Evolutionary conservation across 192 early-diverging fungal species (phyloP).

Genomic region (Coemansia sp.): DNA sequence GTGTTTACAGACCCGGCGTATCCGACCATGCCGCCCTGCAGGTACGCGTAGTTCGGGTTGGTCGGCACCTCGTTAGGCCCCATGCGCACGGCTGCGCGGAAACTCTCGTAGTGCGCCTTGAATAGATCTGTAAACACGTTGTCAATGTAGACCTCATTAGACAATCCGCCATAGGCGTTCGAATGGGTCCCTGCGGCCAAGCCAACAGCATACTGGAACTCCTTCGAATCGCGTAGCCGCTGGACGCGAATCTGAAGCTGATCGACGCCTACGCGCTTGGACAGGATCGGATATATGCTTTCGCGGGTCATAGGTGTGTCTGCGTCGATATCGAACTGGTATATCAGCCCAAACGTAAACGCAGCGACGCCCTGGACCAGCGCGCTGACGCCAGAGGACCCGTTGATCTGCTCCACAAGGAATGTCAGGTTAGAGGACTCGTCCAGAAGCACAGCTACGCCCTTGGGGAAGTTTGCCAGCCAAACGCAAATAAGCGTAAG

Average conservation of each 20-base stretch:
- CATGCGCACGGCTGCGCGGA: slow-evolving; percentile 24
- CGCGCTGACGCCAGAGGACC: slow-evolving; percentile 79
- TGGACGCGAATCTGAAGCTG: slow-evolving; percentile 80
- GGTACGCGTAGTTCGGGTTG: slow-evolving; percentile 40
- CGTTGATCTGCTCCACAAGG: slow-evolving; percentile 86
- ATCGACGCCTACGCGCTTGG: slow-evolving; percentile 82
- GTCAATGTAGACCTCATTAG: slow-evolving; percentile 78
- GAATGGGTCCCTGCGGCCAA: slow-evolving; percentile 64
- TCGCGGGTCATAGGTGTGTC: slow-evolving; percentile 70
- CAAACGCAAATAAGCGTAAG: slow-evolving; percentile 79
- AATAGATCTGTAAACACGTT: slow-evolving; percentile 80
- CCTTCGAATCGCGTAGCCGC: slow-evolving; percentile 78
- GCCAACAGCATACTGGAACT: slow-evolving; percentile 68
- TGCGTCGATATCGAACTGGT: slow-evolving; percentile 84
- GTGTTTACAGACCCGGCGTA: slow-evolving; percentile 18
- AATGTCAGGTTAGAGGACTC: slow-evolving; percentile 90
- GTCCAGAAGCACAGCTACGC: slow-evolving; percentile 78
- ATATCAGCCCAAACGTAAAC: slow-evolving; percentile 78
- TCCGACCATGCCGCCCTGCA: slow-evolving; percentile 36
- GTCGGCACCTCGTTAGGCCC: slow-evolving; percentile 21
- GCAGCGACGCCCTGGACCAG: slow-evolving; percentile 88
- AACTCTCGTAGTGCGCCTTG: slow-evolving; percentile 74
- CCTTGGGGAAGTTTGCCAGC: slow-evolving; percentile 77
- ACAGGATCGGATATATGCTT: slow-evolving; percentile 73
- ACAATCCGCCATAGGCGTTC: slow-evolving; percentile 58